Base-by-base conservation (phyloP, 2,329 filamentous ascomycete species). In the Emericellopsis atlantica region DNA sequence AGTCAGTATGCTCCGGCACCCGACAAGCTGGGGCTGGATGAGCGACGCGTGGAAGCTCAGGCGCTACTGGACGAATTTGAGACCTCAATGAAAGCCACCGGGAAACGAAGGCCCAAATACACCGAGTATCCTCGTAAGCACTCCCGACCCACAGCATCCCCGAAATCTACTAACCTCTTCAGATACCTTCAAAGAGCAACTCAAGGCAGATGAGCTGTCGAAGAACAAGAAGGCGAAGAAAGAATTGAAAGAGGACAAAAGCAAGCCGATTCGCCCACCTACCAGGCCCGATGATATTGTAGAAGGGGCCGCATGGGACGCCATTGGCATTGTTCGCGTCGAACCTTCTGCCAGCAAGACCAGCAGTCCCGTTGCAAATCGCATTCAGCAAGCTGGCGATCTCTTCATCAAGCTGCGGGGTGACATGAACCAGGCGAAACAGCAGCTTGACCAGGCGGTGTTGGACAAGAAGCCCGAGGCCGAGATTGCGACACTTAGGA, bases 301-400 rank as follows among this genome's bases (percentile, higher is more conserved):
- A 14, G 68, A 67, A 43, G 70, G 65, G 21, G 67, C 68, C 21
- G 64, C 61, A 4, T 76, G 72, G 70, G 72, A 76, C 49, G 60
- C 65, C 0, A 63, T 71, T 45, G 69, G 69, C 15, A 64, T 71
- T 37, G 64, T 74, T 12, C 53, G 68, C 41, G 54, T 74, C 43
- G 65, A 70, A n/a, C 53, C 59, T 31, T 49, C 56, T 44, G 56
- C 61, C 51, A 52, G 52, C 32, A 54, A 58, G 45, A 59, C 56
- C 2, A 65, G 57, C 22, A 49, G 57, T 10, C 46, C 64, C 8
- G 67, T 70, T 41, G 68, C 69, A 18, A 54, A 54, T 15, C 64
- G 65, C 7, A 71, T 76, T 15, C 69, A 72, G 42, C 62, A 66
- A 26, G 71, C 70, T 34, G 68, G 69, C 22, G 67, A 70, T 31